Evolutionary conservation across 306 rosid genomes (phyloP).

Genomic region (Styphnolobium japonicum): DNA sequence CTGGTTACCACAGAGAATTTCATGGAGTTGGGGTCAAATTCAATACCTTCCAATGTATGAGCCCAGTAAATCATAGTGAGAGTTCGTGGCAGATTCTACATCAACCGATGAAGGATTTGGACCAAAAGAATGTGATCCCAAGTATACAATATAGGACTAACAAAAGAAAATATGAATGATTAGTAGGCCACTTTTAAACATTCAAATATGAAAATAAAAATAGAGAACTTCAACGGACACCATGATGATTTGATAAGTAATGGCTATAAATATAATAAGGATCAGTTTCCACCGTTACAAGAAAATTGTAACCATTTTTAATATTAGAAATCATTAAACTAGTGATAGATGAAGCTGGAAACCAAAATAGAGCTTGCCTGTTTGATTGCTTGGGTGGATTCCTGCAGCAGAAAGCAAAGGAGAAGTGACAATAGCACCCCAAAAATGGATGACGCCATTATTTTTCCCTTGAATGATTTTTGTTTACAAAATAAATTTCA

Average conservation of each 20-base stretch:
- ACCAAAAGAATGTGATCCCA: constrained; percentile 53
- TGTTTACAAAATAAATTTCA: not conserved
- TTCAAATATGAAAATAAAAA: not conserved
- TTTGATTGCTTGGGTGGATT: constrained; percentile 33
- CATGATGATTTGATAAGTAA: not conserved
- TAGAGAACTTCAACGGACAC: not conserved
- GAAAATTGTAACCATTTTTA: not conserved
- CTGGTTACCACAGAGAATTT: not conserved
- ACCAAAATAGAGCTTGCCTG: constrained; percentile 29
- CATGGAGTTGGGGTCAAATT: not conserved
- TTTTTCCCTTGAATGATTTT: not conserved
- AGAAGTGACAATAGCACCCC: constrained; percentile 25
- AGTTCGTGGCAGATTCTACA: constrained; percentile 26
- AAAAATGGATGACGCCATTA: constrained; percentile 26
- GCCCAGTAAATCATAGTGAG: constrained; percentile 53
- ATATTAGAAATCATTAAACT: not conserved
- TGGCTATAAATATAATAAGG: not conserved
- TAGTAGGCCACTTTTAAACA: not conserved
- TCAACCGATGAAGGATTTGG: constrained; percentile 22
- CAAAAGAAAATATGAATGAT: not conserved
- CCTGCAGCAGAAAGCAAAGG: constrained; percentile 29
- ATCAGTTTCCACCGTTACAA: not conserved
- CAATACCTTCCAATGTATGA: constrained; percentile 56
- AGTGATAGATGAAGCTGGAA: not conserved
- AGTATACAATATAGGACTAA: constrained; percentile 72